Evolutionary conservation across 2,329 filamentous ascomycete species (phyloP).

Genomic region (Ophiognomonia clavigignenti-juglandacearum): DNA sequence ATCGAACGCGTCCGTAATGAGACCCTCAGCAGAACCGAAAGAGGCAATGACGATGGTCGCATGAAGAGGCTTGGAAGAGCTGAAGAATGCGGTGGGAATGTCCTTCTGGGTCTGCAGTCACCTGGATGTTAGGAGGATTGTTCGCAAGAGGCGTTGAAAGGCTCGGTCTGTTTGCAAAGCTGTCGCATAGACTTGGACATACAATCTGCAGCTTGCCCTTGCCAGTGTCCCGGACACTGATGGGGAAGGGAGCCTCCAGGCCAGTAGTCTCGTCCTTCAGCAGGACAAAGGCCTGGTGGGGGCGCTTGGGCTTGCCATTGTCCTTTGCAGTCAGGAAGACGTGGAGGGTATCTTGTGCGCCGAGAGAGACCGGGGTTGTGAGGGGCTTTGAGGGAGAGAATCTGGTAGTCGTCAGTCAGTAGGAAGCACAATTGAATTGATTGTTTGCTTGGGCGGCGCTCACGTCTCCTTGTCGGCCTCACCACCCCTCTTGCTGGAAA

Average conservation of each 20-base stretch:
- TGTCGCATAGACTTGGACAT: conserved; percentile 32
- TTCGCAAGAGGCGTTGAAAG: conserved; percentile 22
- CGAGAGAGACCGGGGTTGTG: conserved; percentile 59
- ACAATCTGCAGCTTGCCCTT: conserved; percentile 85
- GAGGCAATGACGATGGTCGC: conserved; percentile 84
- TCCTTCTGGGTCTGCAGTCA: conserved; percentile 73
- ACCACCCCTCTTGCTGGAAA: conserved; percentile 58
- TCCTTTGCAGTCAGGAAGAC: conserved; percentile 77
- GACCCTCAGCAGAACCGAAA: conserved; percentile 69
- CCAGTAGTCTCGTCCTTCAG: conserved; percentile 70
- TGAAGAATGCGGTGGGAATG: conserved; percentile 76
- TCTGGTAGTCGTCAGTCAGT: conserved; percentile 34
- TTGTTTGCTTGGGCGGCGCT: conserved; percentile 22
- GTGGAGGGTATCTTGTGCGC: conserved; percentile 70
- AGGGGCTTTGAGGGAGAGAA: conserved; percentile 57
- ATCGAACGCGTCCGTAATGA: conserved; percentile 68
- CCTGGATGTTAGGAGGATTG: not conserved
- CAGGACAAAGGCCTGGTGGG: conserved; percentile 90
- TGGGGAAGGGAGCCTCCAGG: conserved; percentile 80
- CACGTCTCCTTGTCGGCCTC: conserved; percentile 63
- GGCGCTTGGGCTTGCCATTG: conserved; percentile 70
- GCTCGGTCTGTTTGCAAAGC: not conserved
- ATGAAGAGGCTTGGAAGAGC: conserved; percentile 60
- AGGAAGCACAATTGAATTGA: conserved; percentile 5
- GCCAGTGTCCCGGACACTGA: conserved; percentile 80